Percentiles rank a stretch among this genome's conserved stretches.
Conservation (phyloP, 2,329 filamentous ascomycete species). For the Ceratocystis huliohia region DNA sequence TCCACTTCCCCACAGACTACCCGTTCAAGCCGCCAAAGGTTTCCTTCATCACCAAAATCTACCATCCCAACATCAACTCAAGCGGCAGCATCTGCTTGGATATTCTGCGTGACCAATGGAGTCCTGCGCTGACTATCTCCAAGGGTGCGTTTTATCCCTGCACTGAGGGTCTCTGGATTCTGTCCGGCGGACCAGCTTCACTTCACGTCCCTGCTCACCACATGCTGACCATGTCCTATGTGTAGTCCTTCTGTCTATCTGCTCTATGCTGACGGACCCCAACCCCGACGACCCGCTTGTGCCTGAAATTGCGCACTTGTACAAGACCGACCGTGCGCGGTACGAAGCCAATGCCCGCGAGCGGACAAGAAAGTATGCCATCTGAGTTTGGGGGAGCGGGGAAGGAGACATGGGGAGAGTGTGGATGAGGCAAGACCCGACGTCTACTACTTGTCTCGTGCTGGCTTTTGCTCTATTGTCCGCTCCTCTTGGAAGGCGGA, state of each 20-base stretch:
- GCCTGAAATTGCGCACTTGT: slow-evolving; percentile 97
- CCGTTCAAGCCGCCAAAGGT: slow-evolving; percentile 99
- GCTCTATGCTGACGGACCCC: slow-evolving; percentile 98
- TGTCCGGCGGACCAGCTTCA: no score
- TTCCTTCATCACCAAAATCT: slow-evolving; percentile 99
- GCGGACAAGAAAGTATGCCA: slow-evolving; percentile 98
- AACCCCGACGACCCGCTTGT: slow-evolving; percentile 98
- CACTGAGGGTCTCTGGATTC: no score
- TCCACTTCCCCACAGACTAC: slow-evolving; percentile 99
- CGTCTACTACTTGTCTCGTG: not conserved
- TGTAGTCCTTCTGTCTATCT: slow-evolving; percentile 93
- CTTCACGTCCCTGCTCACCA: not conserved
- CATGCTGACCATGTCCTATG: slow-evolving; percentile 19
- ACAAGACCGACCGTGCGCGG: slow-evolving; percentile 94
- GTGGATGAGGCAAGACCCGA: not conserved
- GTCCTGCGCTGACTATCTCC: slow-evolving; percentile 91
- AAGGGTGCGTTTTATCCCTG: slow-evolving; percentile 54
- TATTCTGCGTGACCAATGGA: slow-evolving; percentile 98
- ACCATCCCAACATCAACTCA: slow-evolving; percentile 99
- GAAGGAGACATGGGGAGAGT: not conserved
- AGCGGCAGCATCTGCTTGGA: slow-evolving; percentile 99
- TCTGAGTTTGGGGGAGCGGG: slow-evolving; percentile 39
- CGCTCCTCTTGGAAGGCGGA: not conserved
- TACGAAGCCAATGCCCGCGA: slow-evolving; percentile 95
- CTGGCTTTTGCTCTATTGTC: not conserved